These are phyloP conservation scores for Aspergillus wentii DNA, from an alignment of 495 filamentous ascomycete genomes.

Conservation along the genomic window DNA sequence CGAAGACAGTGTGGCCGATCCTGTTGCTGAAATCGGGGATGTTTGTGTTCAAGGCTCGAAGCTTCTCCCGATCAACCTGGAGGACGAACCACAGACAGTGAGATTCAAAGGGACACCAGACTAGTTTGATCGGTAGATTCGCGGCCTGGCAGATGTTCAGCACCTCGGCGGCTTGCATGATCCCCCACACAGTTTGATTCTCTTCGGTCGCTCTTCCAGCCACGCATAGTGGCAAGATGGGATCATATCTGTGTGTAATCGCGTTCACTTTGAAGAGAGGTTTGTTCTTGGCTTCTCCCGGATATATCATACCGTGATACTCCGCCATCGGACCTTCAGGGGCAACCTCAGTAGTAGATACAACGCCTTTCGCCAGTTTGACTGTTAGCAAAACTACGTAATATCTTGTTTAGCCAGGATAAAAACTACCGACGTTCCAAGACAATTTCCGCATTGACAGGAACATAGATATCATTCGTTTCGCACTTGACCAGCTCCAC, in stretches of 20 bases:
- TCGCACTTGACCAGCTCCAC: conserved; percentile 37
- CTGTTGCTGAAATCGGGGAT: conserved; percentile 13
- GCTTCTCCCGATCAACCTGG: conserved; percentile 15
- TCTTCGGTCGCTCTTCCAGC: conserved; percentile 28
- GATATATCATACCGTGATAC: conserved; percentile 30
- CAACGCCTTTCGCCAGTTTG: too few species aligned
- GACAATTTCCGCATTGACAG: conserved; percentile 34
- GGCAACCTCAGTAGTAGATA: conserved; percentile 27
- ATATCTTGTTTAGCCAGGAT: too few species aligned
- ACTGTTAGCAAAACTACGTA: too few species aligned
- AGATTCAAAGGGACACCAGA: conserved; percentile 21
- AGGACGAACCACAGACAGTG: conserved; percentile 24
- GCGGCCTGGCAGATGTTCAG: conserved; percentile 21
- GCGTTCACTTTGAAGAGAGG: conserved; percentile 31
- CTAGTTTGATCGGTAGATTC: conserved; percentile 19
- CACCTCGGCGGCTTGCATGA: conserved; percentile 22
- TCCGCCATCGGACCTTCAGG: conserved; percentile 33
- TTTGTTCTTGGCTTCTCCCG: conserved; percentile 17
- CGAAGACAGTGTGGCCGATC: conserved; percentile 20
- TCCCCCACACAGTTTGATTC: conserved; percentile 21
- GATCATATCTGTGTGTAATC: conserved; percentile 28
- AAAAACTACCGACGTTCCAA: too few species aligned
- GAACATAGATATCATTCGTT: conserved; percentile 30
- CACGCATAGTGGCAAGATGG: conserved; percentile 29
- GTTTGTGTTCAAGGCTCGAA: conserved; percentile 14